Evolutionary conservation across 352 stramenopile species (phyloP), one percentile per base, ranked within the genome.

Genomic region (Globisporangium ultimum): DNA sequence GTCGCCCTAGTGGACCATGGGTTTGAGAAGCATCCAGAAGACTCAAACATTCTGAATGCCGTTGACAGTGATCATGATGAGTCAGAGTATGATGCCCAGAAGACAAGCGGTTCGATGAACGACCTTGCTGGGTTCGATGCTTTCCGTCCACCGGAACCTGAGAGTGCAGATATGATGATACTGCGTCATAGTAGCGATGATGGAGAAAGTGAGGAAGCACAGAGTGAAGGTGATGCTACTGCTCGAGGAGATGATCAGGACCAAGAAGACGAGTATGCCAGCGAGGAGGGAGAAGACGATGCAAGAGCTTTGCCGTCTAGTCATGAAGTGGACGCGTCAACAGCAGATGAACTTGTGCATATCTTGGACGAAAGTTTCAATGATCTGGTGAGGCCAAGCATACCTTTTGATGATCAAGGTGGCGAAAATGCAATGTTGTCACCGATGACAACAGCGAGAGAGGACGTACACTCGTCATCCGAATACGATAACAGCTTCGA

Each of bases 401-500:
- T 11, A 48, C 8, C 22, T 12, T 13, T 21, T 49, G 52, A 5
- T 28, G 24, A 28, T 3, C 40, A 20, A 50, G 15, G 5, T 22
- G 48, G 21, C 18, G 40, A 58, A 5, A 17, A 42, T 18, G 4
- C 41, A 50, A 22, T 18, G 7, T 7, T 15, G 8, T 40, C 48
- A 38, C 36, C 15, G 40, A 10, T 58, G 9, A 14, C 48, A 3
- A 58, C 52, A 40, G 43, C 64, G 18, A 43, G 51, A 52, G 50
- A 53, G 11, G 21, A 48, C 21, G 55, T 28, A 20, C 46, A 18
- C 40, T 47, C 54, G 6, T 13, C 51, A 1, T 64, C 51, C 1
- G 67, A 84, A 4, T 83, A 84, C 36, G 74, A 87, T 11, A 83
- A 80, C 57, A 81, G 68, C 45, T 84, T 87, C 54, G 68, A 84